Percentiles rank a stretch among this genome's conserved stretches.
Evolutionary conservation across 2,329 filamentous ascomycete species (phyloP).

Genomic region (Ambrosiella cleistominuta): DNA sequence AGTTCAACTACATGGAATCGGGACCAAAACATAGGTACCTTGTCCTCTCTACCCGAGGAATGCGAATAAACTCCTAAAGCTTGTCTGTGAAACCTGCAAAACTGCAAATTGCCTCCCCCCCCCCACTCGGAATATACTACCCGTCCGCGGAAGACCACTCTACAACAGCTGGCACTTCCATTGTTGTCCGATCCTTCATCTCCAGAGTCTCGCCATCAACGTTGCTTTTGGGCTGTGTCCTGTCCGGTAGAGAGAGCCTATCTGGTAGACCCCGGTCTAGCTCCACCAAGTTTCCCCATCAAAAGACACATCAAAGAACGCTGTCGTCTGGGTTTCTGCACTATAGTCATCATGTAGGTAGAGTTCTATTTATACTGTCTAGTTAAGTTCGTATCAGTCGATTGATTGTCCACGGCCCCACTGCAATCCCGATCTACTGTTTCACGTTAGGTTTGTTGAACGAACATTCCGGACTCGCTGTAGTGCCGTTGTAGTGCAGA

Average conservation of each 20-base stretch:
- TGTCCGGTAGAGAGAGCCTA: background rate
- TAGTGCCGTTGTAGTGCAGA: too few relatives aligned
- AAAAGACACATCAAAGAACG: too few relatives aligned
- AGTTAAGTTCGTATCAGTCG: background rate
- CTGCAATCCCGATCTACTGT: background rate
- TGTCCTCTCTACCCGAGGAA: background rate
- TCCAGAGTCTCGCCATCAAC: background rate
- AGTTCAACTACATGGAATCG: background rate
- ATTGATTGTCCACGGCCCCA: background rate
- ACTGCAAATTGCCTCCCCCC: too few relatives aligned
- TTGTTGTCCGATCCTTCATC: background rate
- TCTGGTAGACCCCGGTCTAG: too few relatives aligned
- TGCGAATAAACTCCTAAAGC: background rate
- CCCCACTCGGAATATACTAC: background rate
- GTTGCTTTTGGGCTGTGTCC: background rate
- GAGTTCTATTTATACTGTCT: background rate
- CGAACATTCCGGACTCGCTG: too few relatives aligned
- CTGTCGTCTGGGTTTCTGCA: background rate
- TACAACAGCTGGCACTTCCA: background rate
- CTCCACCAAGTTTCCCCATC: too few relatives aligned
- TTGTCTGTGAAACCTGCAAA: too few relatives aligned
- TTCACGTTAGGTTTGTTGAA: background rate
- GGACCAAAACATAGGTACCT: background rate
- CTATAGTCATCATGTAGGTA: background rate
- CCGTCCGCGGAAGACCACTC: background rate